phyloP scores from a whole-genome alignment of 2,329 filamentous ascomycete genomes.

The Microdochium nivale region DNA sequence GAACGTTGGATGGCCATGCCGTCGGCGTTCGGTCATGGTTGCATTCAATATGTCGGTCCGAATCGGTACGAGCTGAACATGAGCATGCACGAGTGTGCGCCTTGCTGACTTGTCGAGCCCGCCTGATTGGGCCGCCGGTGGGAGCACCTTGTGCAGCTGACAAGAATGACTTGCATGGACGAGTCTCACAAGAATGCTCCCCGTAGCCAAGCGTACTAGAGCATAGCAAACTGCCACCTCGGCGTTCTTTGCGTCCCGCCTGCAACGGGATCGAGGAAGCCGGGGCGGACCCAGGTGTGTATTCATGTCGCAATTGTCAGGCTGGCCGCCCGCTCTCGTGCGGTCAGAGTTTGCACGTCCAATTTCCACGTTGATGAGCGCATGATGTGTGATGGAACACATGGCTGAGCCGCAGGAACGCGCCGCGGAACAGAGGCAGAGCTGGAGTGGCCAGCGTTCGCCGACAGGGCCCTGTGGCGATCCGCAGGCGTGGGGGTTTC shows the following conservation, averaged over 20 bases:
- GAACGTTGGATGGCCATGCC: background rate
- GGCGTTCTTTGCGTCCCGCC: too few relatives aligned
- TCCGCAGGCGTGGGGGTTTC: background rate
- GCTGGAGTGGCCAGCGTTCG: background rate
- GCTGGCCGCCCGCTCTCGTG: too few relatives aligned
- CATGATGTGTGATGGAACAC: too few relatives aligned
- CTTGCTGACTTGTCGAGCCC: background rate
- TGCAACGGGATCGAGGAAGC: too few relatives aligned
- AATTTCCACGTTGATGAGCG: too few relatives aligned
- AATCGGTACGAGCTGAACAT: background rate
- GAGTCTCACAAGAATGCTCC: background rate
- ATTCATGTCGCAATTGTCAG: too few relatives aligned
- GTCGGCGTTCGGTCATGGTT: background rate
- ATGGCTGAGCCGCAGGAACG: background rate
- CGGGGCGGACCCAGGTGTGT: too few relatives aligned
- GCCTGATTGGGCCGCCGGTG: background rate
- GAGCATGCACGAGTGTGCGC: background rate
- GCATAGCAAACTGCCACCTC: too few relatives aligned
- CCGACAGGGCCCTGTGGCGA: background rate
- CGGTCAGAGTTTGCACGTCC: too few relatives aligned
- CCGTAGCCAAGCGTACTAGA: background rate
- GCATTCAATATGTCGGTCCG: background rate
- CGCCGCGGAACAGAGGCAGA: background rate
- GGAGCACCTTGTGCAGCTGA: background rate
- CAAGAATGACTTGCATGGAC: background rate